A percentile compares a stretch with the other conserved stretches of the same genome.
Conservation (phyloP, 768 basidiomycete species). For the Agrocybe pediades region DNA sequence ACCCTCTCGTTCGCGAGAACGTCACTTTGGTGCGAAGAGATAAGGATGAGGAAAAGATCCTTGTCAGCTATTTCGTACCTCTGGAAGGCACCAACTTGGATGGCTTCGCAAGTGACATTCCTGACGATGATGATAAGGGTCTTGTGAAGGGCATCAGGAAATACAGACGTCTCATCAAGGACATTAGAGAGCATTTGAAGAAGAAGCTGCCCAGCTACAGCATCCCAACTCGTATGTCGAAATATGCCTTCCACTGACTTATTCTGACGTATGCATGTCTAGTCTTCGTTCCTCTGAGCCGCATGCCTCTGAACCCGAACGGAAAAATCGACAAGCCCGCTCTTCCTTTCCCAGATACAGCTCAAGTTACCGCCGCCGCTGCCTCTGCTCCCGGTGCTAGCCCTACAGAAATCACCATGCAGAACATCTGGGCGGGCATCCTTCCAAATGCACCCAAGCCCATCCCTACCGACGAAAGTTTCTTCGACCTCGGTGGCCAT, state of each 20-base stretch:
- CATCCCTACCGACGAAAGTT: constrained; percentile 88
- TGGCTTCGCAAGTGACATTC: constrained; percentile 69
- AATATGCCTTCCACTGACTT: constrained; percentile 7
- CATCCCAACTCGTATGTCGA: constrained; percentile 78
- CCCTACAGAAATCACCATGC: constrained; percentile 79
- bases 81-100: constrained; percentile 67
- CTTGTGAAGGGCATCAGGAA: constrained; percentile 77
- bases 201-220: constrained; percentile 96
- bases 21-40: constrained; percentile 95
- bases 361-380: constrained; percentile 55
- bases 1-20: constrained; percentile 94
- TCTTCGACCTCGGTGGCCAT: constrained; percentile 98
- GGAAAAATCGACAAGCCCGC: constrained; percentile 99
- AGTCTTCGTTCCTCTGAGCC: constrained; percentile 93
- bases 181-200: constrained; percentile 93
- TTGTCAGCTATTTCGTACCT: constrained; percentile 97
- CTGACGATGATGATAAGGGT: constrained; percentile 55
- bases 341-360: constrained; percentile 97
- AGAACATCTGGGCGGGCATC: constrained; percentile 81
- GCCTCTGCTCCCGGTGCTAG: constrained; percentile 49
- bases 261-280: constrained; percentile 9
- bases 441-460: constrained; percentile 77
- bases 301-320: constrained; percentile 98
- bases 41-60: constrained; percentile 99
- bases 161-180: constrained; percentile 88